Base-by-base conservation (phyloP, 2,329 filamentous ascomycete species). In the Hypoxylon sp. region DNA sequence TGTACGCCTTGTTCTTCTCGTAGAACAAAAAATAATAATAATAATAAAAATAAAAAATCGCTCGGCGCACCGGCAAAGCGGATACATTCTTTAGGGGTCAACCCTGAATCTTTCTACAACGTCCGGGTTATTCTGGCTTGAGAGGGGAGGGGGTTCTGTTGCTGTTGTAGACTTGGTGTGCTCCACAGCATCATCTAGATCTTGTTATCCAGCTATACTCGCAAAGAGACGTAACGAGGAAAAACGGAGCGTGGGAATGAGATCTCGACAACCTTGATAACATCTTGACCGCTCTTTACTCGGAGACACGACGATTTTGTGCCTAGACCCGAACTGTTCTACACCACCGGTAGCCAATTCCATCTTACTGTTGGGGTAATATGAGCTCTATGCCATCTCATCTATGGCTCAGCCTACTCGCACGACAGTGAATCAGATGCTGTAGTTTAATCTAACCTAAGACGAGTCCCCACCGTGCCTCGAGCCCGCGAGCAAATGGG, bases 51-150 rank as follows among this genome's bases (percentile, higher is more conserved):
- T n/a, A n/a, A 26, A 26, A 14, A 33, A 17, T 44, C 35, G 37
- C 56, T 60, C 47, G 26, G 35, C 42, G 39, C 54, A 50, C 47
- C 47, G n/a, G 48, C 19, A 33, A 52, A 47, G 26, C 39, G 39
- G 31, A 31, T 54, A n/a, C 31, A 19, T 31, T 13, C 52, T 26
- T 17, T 58, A 67, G 26, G 65, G 65, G 65, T 52, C 35, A 67
- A 64, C 60, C 60, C 55, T 67, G 54, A 62, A 58, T 8, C 19
- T 13, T 29, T 19, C 48, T 22, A 35, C 22, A 58, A 53, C 61
- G 54, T 64, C 47, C n/a, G 22, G 48, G 52, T 33, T 48, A 47
- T n/a, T 44, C 47, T n/a, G 11, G 37, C 37, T 39, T 31, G 10
- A 22, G 11, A 37, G 5, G 2, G 4, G 37, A 33, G 48, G 24